A percentile compares a stretch with the other conserved stretches of the same genome.
These are phyloP conservation scores for Ganoderma leucocontextum DNA, from an alignment of 1,284 basidiomycete species.

Conservation along the genomic window DNA sequence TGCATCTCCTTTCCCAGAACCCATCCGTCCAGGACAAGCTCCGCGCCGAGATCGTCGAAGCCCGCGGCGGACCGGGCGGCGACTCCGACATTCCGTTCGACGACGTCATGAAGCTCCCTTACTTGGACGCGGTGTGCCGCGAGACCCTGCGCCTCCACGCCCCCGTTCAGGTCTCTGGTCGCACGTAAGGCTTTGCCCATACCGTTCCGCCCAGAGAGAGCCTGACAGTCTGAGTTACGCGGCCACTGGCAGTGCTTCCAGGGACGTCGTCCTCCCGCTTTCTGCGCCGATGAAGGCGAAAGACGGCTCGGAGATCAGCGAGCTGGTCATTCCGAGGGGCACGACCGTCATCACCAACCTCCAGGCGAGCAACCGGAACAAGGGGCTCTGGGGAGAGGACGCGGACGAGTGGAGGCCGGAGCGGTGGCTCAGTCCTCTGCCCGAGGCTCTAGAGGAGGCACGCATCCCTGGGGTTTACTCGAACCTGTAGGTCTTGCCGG, in stretches of 20 bases:
- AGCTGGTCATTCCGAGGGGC: conserved; percentile 3
- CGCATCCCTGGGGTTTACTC: conserved; percentile 14
- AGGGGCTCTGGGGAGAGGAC: conserved; percentile 7
- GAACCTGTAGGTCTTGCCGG: background rate
- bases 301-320: conserved; percentile 4
- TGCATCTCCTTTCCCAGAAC: conserved; percentile 16
- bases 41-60: conserved; percentile 8
- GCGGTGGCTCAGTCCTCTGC: conserved; percentile 10
- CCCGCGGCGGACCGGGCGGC: conserved; percentile 36
- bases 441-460: conserved; percentile 8
- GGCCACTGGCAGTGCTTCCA: background rate
- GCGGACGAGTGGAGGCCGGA: conserved; percentile 14
- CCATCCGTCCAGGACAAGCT: conserved; percentile 5
- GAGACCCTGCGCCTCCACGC: conserved; percentile 55
- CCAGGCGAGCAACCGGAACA: conserved; percentile 10
- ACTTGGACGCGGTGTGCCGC: conserved; percentile 56
- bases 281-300: background rate
- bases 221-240: background rate
- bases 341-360: conserved; percentile 7
- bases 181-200: conserved; percentile 1
- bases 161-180: background rate
- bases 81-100: conserved; percentile 13
- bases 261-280: conserved; percentile 10
- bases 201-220: too few relatives aligned
- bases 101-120: conserved; percentile 44